Evolutionary conservation across 306 rosid genomes (phyloP).

Genomic region (Oxytropis ochrocephala): DNA sequence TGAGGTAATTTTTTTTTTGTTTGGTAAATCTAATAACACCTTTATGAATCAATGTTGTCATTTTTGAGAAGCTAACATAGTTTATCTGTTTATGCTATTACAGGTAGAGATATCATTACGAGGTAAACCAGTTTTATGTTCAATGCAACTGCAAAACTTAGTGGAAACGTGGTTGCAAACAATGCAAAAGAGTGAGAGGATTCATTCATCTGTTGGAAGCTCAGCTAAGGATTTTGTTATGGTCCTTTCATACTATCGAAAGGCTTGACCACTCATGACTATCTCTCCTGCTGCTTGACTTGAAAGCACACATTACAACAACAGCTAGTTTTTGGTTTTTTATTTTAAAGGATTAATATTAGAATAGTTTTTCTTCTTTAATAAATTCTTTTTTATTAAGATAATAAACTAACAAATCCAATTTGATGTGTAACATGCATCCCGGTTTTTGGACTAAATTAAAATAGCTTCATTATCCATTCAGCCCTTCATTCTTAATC

Average conservation of each 20-base stretch:
- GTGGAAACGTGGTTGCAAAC: slow-evolving; percentile 46
- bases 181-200: slow-evolving; percentile 17
- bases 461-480: too few relatives aligned
- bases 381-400: too few relatives aligned
- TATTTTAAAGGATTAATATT: neutral
- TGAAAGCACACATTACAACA: neutral
- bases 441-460: too few relatives aligned
- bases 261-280: neutral
- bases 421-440: too few relatives aligned
- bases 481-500: too few relatives aligned
- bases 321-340: neutral
- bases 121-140: slow-evolving; percentile 40
- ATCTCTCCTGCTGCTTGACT: neutral
- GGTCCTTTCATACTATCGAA: slow-evolving; percentile 51
- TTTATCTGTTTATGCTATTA: neutral
- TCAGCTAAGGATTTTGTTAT: slow-evolving; percentile 58
- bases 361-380: neutral
- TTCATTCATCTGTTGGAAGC: slow-evolving; percentile 36
- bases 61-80: neutral
- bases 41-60: neutral
- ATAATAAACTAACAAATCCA: too few relatives aligned
- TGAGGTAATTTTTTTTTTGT: slow-evolving; percentile 42
- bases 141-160: slow-evolving; percentile 34
- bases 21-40: neutral
- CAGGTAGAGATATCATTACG: slow-evolving; percentile 54